Conservation (phyloP, 2,329 filamentous ascomycete species). For the Chaetomium sp. region DNA sequence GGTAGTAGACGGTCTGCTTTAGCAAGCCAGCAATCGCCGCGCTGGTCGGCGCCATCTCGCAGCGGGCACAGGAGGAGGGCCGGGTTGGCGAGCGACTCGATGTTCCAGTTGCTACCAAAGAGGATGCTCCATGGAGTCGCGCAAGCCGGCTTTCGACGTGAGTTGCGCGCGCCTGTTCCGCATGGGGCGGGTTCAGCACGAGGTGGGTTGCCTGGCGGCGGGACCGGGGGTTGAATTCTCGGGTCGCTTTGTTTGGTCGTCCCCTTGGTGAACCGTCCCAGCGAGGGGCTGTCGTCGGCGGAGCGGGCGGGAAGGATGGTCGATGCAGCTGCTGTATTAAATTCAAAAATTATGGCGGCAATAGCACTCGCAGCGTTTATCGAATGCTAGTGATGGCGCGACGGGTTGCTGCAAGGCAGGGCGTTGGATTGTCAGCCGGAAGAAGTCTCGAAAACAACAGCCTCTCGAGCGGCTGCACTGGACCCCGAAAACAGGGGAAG, state of each 20-base stretch:
- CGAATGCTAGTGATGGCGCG: slow-evolving; percentile 22
- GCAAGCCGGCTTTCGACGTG: slow-evolving; percentile 9
- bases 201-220: slow-evolving; percentile 10
- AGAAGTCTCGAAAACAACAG: neutral
- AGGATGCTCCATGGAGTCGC: slow-evolving; percentile 41
- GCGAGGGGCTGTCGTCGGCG: slow-evolving; percentile 15
- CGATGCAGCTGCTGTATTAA: slow-evolving; percentile 35
- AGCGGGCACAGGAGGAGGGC: slow-evolving; percentile 22
- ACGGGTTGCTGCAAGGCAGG: slow-evolving; percentile 14
- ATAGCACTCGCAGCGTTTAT: slow-evolving; percentile 19
- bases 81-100: slow-evolving; percentile 30
- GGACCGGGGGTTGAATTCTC: slow-evolving; percentile 13
- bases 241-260: slow-evolving; percentile 1
- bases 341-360: slow-evolving; percentile 24
- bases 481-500: slow-evolving; percentile 12
- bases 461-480: slow-evolving; percentile 6
- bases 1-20: slow-evolving; percentile 64
- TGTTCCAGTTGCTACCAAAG: slow-evolving; percentile 32
- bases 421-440: slow-evolving; percentile 4
- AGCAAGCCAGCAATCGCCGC: slow-evolving; percentile 55
- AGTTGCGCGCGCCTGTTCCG: slow-evolving; percentile 11
- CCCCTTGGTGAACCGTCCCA: neutral
- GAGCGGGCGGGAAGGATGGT: slow-evolving; percentile 26
- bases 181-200: slow-evolving; percentile 15
- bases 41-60: slow-evolving; percentile 55